A percentile compares a stretch with the other conserved stretches of the same genome.
Conservation (phyloP, 2,329 filamentous ascomycete species). For the Sarocladium oryzae region DNA sequence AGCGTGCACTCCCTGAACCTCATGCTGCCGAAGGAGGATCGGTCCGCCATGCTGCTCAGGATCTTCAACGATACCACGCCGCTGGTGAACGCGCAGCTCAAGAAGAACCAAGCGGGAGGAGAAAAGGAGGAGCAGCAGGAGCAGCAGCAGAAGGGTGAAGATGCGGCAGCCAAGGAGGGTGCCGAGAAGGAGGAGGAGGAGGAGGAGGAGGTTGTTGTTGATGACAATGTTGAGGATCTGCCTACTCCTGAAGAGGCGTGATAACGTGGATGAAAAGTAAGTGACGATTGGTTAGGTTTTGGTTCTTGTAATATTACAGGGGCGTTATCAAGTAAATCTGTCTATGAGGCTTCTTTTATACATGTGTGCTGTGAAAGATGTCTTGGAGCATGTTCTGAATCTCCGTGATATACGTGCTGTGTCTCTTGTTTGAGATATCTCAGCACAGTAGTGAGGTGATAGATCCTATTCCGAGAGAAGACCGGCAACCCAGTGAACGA, state of each 20-base stretch:
- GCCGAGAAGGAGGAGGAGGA: conserved; percentile 15
- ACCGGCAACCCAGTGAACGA: conserved; percentile 66
- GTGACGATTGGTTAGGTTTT: neutral
- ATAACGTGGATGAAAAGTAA: neutral
- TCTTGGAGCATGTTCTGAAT: too few species aligned
- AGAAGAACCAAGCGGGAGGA: conserved; percentile 34
- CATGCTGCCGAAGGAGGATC: conserved; percentile 97
- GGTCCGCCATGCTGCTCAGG: conserved; percentile 82
- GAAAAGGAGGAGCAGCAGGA: too few species aligned
- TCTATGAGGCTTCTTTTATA: conserved; percentile 14
- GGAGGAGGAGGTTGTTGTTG: conserved; percentile 12
- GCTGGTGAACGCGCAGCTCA: conserved; percentile 62
- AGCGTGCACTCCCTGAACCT: conserved; percentile 87
- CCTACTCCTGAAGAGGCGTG: conserved; percentile 25
- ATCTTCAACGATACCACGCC: conserved; percentile 87
- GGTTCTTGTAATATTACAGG: neutral
- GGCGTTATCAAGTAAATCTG: neutral
- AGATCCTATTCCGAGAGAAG: conserved; percentile 50
- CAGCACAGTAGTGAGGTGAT: too few species aligned
- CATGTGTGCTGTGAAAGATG: conserved; percentile 11
- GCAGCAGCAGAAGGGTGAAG: conserved; percentile 25
- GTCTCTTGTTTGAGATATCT: too few species aligned
- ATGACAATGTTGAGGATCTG: conserved; percentile 27
- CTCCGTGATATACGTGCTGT: too few species aligned
- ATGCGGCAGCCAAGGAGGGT: conserved; percentile 16